phyloP scores from a whole-genome alignment of 495 filamentous ascomycete species.

The Neurospora hispaniola region DNA sequence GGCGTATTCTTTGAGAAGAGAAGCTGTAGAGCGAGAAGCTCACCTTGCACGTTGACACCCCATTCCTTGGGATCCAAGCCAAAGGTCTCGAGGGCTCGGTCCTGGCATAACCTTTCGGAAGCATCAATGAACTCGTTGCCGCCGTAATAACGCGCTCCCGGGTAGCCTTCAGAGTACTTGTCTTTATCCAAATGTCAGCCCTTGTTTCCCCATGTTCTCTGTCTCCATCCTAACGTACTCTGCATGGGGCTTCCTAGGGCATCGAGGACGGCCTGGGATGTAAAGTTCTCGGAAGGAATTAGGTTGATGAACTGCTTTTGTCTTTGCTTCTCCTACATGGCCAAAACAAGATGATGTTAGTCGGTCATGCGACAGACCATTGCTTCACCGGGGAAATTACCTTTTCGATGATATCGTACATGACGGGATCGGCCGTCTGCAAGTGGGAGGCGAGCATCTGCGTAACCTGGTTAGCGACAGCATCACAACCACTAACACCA shows the following conservation, averaged over 20 bases:
- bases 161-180: slow-evolving; percentile 98
- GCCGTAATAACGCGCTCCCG: slow-evolving; percentile 92
- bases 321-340: slow-evolving; percentile 74
- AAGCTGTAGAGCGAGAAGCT: slow-evolving; percentile 15
- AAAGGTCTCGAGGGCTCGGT: slow-evolving; percentile 80
- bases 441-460: slow-evolving; percentile 74
- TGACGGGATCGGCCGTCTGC: slow-evolving; percentile 73
- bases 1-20: neutral
- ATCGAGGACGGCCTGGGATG: slow-evolving; percentile 92
- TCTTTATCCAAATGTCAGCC: slow-evolving; percentile 40
- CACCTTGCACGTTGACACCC: slow-evolving; percentile 97
- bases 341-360: slow-evolving; percentile 3
- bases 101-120: slow-evolving; percentile 79
- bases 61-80: slow-evolving; percentile 74
- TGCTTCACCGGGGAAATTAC: slow-evolving; percentile 29
- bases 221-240: slow-evolving; percentile 45
- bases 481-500: neutral
- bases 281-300: slow-evolving; percentile 98
- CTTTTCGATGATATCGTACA: slow-evolving; percentile 83
- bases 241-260: slow-evolving; percentile 97
- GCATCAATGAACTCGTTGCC: slow-evolving; percentile 94
- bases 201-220: neutral
- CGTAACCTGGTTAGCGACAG: slow-evolving; percentile 4
- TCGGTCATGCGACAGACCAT: neutral
- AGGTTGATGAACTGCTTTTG: slow-evolving; percentile 98